Evolutionary conservation across 495 filamentous ascomycete species (phyloP).

Genomic region (Hapsidospora chrysogenum): DNA sequence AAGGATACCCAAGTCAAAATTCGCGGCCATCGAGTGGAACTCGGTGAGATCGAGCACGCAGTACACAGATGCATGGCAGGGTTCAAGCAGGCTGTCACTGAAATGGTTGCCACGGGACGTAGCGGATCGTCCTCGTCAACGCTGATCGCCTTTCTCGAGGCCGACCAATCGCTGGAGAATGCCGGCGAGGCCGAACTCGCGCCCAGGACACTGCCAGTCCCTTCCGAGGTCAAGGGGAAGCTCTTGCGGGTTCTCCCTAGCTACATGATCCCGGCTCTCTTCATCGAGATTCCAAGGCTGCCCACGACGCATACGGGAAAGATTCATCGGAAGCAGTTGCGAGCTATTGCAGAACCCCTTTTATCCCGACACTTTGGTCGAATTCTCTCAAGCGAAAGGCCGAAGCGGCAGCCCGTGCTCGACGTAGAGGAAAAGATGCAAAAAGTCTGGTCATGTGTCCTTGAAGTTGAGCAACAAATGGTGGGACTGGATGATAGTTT

Average conservation of each 20-base stretch:
- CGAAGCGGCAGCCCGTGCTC: neutral
- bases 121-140: neutral
- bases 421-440: neutral
- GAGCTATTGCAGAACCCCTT: neutral
- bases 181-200: neutral
- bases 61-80: neutral
- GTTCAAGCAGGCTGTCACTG: neutral
- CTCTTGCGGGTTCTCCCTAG: constrained; percentile 3
- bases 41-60: neutral
- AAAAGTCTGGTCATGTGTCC: neutral
- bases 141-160: neutral
- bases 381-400: neutral
- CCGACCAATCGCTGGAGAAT: neutral
- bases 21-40: constrained; percentile 35
- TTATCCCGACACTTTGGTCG: neutral
- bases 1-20: constrained; percentile 51
- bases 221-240: too few relatives aligned
- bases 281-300: neutral
- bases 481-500: constrained; percentile 41
- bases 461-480: neutral
- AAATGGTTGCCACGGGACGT: neutral
- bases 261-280: constrained; percentile 8
- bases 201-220: neutral
- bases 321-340: neutral
- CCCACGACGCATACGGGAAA: neutral